Conservation (phyloP, 169 alveolate species). For the Eimeria brunetti region DNA sequence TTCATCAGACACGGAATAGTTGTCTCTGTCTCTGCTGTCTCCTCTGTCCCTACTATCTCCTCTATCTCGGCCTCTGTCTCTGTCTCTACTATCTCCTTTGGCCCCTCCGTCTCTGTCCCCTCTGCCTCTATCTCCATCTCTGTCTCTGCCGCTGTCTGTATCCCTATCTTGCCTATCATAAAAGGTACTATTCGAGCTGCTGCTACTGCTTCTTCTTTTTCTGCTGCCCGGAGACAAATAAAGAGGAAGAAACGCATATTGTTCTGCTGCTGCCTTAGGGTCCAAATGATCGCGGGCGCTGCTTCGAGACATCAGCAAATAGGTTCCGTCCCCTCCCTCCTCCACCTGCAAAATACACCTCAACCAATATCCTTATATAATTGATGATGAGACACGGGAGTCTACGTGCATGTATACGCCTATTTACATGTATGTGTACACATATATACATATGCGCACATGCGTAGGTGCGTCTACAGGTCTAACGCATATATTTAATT, state of each 20-base stretch:
- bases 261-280: conserved; percentile 29
- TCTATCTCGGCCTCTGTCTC: too few species aligned
- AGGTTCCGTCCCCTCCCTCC: conserved; percentile 2
- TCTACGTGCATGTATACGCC: too few species aligned
- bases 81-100: too few species aligned
- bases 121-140: too few species aligned
- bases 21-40: background rate
- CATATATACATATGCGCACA: background rate
- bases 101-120: too few species aligned
- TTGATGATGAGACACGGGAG: background rate
- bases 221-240: background rate
- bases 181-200: too few species aligned
- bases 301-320: conserved; percentile 59
- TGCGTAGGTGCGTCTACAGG: too few species aligned
- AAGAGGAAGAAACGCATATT: conserved; percentile 15
- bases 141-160: too few species aligned
- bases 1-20: background rate
- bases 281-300: conserved; percentile 52
- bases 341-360: conserved; percentile 38
- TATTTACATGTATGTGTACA: too few species aligned
- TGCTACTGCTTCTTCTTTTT: background rate
- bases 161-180: too few species aligned
- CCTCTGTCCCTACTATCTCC: background rate
- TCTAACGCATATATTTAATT: too few species aligned
- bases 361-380: background rate